Base-by-base conservation (phyloP, 2,329 filamentous ascomycete species). In the Cytospora leucostoma region DNA sequence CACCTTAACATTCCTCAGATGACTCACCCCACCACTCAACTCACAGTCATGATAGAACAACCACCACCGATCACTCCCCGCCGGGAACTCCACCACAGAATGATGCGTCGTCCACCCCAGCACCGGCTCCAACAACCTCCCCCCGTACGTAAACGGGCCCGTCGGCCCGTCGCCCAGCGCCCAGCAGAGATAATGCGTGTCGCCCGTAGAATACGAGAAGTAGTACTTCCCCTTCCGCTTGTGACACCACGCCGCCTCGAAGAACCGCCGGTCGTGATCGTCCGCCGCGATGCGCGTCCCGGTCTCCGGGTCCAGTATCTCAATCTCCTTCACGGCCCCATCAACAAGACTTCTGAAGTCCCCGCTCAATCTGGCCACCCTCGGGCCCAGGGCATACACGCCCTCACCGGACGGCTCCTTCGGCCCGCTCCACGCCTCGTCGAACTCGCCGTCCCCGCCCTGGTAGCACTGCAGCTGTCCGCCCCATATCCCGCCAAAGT, bases 21-120 rank as follows among this genome's bases (percentile, higher is more conserved):
- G 90, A 70, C 88, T 85, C 59, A 90, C 84, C 0, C 89, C 89
- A 17, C 81, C 80, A 60, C 87, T 90, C 62, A 92, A 73, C 71
- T 86, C 84, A 65, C 86, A 86, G 76, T 93, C 90, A 72, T 93
- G 90, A 73, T 92, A 87, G 73, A 93, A 93, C 62, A 93, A 73
- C 75, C 85, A 93, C 85, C 89, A 92, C 67, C 82, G 84, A 32
- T 65, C 63, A 17, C 51, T 35, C 4, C 83, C 88, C 74, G 85
- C 32, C 2, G 63, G 73, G 71, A 90, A 91, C 78, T 92, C 88
- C 11, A 88, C 88, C 68, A 93, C 88, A 3, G 87, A 90, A 74
- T 93, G 90, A 76, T 93, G 90, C 61, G 90, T 93, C 51, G 90
- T 93, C 90, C 90, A 93, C 1, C 90, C 90, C 33, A 90, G 74